Base-by-base conservation (phyloP, 192 early-diverging fungal species). In the Dissophora ornata region DNA sequence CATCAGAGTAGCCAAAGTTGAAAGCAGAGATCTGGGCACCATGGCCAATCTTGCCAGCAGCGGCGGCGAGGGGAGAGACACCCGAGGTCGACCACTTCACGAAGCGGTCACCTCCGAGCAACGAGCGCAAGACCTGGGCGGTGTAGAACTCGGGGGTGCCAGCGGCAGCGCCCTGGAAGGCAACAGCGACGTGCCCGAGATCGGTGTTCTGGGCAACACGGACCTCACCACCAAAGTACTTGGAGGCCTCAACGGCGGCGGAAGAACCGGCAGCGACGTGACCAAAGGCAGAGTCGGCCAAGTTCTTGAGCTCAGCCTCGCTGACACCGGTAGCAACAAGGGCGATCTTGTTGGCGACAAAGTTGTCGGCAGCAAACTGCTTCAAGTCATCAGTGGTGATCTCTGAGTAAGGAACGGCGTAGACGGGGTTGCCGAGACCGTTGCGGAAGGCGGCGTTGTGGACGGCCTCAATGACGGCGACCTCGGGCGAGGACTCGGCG, bases 371-470 rank as follows among this genome's bases (percentile, higher is more conserved):
- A 47, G 94, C 91, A 81, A 90, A 97, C 52, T 83, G 82, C 67
- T 86, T 87, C 69, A 99, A 84, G 32, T 89, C 83, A 42, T 89
- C 86, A 42, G 83, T 90, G 21, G 83, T 61, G 50, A 88, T 78
- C 18, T 90, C 83, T 60, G 89, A 74, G 58, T 83, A 85, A n/a
- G 87, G 67, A 57, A 85, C 79, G 32, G 93, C 94, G 81, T 91
- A 97, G 42, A 99, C 84, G 45, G 95, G 90, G 93, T 97, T 96
- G 52, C 97, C 97, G 67, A 99, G 90, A 15, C 97, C 97, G 66
- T 78, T 79, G 73, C 95, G 93, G 90, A 97, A 99, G 32, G 96
- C 97, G 33, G 90, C 90, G 69, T 87, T 87, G 83, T 99, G 96
- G 62, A 94, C 84, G 30, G 88, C 86, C 61, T 97, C 94, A 30